phyloP scores from a whole-genome alignment of 768 basidiomycete genomes.

The Leccinum rimulosum region DNA sequence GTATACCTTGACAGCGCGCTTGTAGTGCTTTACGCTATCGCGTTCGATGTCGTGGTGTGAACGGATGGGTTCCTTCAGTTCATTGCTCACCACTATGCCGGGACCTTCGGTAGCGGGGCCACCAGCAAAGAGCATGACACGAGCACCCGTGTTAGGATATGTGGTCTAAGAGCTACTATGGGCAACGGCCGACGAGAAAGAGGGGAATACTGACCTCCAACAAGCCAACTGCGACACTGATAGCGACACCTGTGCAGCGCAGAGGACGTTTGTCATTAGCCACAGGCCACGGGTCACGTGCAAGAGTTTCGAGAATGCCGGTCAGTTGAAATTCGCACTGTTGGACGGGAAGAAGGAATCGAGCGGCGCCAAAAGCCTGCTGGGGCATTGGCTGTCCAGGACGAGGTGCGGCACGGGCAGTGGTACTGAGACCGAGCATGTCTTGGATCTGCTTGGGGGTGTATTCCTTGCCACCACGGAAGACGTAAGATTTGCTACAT shows the following conservation, averaged over 20 bases:
- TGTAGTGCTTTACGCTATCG: slow-evolving; percentile 95
- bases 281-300: slow-evolving; percentile 96
- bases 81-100: slow-evolving; percentile 93
- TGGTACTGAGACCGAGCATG: slow-evolving; percentile 83
- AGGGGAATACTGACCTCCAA: slow-evolving; percentile 58
- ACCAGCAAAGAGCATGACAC: slow-evolving; percentile 95
- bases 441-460: slow-evolving; percentile 95
- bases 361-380: slow-evolving; percentile 78
- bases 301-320: slow-evolving; percentile 81
- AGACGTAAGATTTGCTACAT: slow-evolving; percentile 98
- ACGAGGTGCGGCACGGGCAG: slow-evolving; percentile 79
- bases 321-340: slow-evolving; percentile 97
- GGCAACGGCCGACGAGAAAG: background rate
- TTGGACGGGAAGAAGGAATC: slow-evolving; percentile 88
- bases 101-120: slow-evolving; percentile 97
- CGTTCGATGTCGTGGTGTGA: slow-evolving; percentile 99
- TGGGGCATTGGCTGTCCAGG: slow-evolving; percentile 81
- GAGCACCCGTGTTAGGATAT: slow-evolving; percentile 93
- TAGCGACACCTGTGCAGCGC: slow-evolving; percentile 92
- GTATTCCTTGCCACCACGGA: slow-evolving; percentile 98
- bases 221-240: slow-evolving; percentile 90
- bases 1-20: slow-evolving; percentile 89
- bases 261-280: slow-evolving; percentile 91
- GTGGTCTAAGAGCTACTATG: slow-evolving; percentile 49
- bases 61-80: slow-evolving; percentile 94